Conservation (phyloP, 371 early-diverging fungal genomes). For the Apophysomyces trapeziformis region DNA sequence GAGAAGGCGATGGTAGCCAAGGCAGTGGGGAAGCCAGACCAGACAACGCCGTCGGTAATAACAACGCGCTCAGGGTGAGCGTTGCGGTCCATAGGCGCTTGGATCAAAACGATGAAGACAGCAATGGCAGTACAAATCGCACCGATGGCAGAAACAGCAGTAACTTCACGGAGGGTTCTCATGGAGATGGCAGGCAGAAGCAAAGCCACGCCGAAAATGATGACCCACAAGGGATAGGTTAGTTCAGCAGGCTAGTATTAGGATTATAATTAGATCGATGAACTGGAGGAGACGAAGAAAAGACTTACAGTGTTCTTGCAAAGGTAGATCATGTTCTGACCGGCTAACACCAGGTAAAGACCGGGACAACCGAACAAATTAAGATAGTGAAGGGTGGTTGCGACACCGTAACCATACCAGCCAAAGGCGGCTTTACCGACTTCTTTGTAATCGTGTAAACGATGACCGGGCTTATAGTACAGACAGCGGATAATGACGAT, state of each 20-base stretch:
- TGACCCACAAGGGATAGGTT: slow-evolving; percentile 56
- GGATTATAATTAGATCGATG: not conserved
- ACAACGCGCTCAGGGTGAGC: slow-evolving; percentile 21
- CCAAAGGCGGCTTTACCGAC: slow-evolving; percentile 74
- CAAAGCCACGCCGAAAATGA: slow-evolving; percentile 66
- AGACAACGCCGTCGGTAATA: slow-evolving; percentile 32
- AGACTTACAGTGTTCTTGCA: slow-evolving; percentile 37
- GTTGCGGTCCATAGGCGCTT: slow-evolving; percentile 42
- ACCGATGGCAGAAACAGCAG: slow-evolving; percentile 55
- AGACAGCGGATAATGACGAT: slow-evolving; percentile 41
- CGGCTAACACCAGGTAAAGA: slow-evolving; percentile 80
- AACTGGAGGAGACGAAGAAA: not conserved
- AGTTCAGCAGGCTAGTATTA: slow-evolving; percentile 21
- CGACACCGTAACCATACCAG: slow-evolving; percentile 57
- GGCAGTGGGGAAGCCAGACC: slow-evolving; percentile 54
- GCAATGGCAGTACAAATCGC: slow-evolving; percentile 58
- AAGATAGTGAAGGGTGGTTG: slow-evolving; percentile 68
- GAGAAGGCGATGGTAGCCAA: slow-evolving; percentile 61
- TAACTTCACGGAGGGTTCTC: slow-evolving; percentile 82
- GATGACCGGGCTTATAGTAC: slow-evolving; percentile 49
- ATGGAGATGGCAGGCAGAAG: slow-evolving; percentile 72
- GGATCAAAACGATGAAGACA: slow-evolving; percentile 49
- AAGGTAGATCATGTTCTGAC: slow-evolving; percentile 61
- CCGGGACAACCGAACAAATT: slow-evolving; percentile 76
- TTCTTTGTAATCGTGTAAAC: slow-evolving; percentile 62